These are phyloP conservation scores for Acanthamoeba royreba DNA, from an alignment of 208 protist genomes.

Conservation along the genomic window DNA sequence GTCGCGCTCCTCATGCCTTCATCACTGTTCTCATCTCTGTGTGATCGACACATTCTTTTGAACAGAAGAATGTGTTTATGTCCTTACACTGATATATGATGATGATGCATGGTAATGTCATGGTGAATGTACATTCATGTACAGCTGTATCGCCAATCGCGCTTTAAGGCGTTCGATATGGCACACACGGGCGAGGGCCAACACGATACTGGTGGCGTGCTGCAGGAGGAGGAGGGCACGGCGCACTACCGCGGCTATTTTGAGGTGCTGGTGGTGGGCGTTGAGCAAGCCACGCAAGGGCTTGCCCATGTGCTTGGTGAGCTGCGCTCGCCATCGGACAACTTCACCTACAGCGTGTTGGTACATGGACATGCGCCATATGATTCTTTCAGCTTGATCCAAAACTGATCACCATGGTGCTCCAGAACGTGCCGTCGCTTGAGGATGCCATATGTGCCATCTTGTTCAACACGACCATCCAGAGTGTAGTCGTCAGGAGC, in stretches of 20 bases:
- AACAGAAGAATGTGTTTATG: neutral
- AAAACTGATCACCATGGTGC: neutral
- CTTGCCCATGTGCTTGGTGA: neutral
- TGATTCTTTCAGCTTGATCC: neutral
- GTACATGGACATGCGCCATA: neutral
- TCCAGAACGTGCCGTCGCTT: neutral
- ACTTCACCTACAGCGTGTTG: neutral
- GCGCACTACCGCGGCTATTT: neutral
- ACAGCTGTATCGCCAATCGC: neutral
- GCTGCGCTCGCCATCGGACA: neutral
- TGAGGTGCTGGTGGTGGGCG: neutral
- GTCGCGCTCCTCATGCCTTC: no score
- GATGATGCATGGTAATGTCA: neutral
- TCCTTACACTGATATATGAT: neutral
- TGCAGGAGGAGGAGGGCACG: neutral
- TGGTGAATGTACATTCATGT: neutral
- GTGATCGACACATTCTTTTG: neutral
- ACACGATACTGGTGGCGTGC: neutral
- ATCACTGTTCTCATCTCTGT: neutral
- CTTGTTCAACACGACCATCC: slow-evolving; percentile 12
- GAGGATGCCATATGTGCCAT: slow-evolving; percentile 15
- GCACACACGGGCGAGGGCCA: neutral
- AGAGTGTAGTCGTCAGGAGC: neutral
- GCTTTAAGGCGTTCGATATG: neutral
- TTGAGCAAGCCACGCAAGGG: neutral